Evolutionary conservation across 306 rosid species (phyloP).

Genomic region (Arachis stenosperma): DNA sequence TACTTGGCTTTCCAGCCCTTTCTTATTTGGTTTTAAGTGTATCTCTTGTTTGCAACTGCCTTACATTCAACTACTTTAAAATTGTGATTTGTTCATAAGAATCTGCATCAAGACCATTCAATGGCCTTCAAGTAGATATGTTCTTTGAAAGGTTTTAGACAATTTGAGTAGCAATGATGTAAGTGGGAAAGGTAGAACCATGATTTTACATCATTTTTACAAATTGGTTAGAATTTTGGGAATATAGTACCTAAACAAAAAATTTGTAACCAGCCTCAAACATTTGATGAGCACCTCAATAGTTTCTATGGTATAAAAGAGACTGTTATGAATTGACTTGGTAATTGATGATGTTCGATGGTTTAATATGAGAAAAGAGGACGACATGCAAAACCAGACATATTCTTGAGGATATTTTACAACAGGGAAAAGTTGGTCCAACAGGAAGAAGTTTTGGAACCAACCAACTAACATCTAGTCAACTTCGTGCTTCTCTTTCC

Average conservation of each 20-base stretch:
- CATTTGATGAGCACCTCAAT: not conserved
- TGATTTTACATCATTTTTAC: not conserved
- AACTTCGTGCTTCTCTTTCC: no score
- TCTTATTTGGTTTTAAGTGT: constrained; percentile 15
- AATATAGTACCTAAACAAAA: not conserved
- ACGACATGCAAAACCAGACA: not conserved
- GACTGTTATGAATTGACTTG: not conserved
- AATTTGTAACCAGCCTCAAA: not conserved
- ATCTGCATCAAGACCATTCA: constrained; percentile 9
- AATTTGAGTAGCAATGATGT: constrained; percentile 15
- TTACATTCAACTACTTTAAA: constrained; percentile 19
- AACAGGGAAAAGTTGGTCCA: no score
- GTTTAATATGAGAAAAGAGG: not conserved
- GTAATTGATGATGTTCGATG: not conserved
- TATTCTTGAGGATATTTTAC: constrained; percentile 4
- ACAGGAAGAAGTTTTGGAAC: no score
- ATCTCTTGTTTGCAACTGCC: constrained; percentile 15
- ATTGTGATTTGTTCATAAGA: not conserved
- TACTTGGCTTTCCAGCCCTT: constrained; percentile 28
- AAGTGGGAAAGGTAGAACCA: constrained; percentile 2
- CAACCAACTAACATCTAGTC: no score
- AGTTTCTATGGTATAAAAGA: not conserved
- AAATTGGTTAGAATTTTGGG: constrained; percentile 7
- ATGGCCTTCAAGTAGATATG: not conserved
- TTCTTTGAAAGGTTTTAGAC: not conserved